phyloP scores from a whole-genome alignment of 2,329 filamentous ascomycete species.

The Aspergillus ibericus region DNA sequence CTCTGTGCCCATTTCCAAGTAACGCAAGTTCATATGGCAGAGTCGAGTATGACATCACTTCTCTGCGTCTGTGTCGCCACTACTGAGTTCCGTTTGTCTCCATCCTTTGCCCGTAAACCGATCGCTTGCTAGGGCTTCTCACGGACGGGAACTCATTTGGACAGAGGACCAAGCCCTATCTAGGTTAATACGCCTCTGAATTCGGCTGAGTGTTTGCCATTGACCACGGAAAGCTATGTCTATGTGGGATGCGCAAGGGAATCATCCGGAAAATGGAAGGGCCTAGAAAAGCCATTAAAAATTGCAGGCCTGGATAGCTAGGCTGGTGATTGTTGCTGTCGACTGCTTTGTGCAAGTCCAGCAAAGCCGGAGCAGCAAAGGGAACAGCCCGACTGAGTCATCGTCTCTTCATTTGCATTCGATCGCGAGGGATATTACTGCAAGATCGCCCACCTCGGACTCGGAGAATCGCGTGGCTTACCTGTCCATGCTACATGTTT shows the following conservation, averaged over 20 bases:
- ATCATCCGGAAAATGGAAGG: not conserved
- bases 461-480: not conserved
- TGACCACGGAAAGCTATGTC: not conserved
- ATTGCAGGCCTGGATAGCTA: not conserved
- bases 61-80: not conserved
- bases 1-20: not conserved
- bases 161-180: not conserved
- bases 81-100: not conserved
- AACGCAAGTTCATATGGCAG: not conserved
- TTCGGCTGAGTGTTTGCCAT: not conserved
- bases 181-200: too few relatives aligned
- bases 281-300: too few relatives aligned
- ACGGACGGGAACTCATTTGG: not conserved
- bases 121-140: not conserved
- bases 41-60: not conserved
- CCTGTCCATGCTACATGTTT: not conserved
- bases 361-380: not conserved
- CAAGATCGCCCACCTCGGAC: not conserved
- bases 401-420: not conserved
- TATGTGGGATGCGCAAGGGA: not conserved
- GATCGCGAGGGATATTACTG: not conserved
- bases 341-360: not conserved
- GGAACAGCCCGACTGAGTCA: not conserved
- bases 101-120: not conserved
- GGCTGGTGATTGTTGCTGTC: not conserved